phyloP scores from a whole-genome alignment of 2,329 filamentous ascomycete species.

The Herpotrichia juniperi region DNA sequence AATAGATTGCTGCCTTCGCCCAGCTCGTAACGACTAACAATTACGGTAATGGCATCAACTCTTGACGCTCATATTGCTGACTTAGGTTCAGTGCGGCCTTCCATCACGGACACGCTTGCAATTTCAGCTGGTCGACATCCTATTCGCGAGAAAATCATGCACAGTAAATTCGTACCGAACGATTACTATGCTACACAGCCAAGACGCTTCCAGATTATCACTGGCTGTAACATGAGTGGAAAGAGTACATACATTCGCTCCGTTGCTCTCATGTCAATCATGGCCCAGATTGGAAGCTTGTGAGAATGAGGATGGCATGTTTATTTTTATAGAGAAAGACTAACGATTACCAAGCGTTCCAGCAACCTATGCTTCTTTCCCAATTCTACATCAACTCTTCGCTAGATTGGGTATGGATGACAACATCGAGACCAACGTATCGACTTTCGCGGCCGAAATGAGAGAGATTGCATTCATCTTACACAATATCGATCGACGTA shows the following conservation, averaged over 20 bases:
- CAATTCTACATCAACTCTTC: slow-evolving; percentile 83
- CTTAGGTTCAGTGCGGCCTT: slow-evolving; percentile 62
- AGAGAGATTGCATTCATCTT: slow-evolving; percentile 93
- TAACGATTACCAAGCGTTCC: slow-evolving; percentile 63
- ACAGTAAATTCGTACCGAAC: slow-evolving; percentile 78
- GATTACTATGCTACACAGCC: slow-evolving; percentile 85
- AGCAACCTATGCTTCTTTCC: slow-evolving; percentile 80
- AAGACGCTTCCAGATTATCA: slow-evolving; percentile 88
- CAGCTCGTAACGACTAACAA: slow-evolving; percentile 72
- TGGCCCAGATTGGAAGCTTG: slow-evolving; percentile 93
- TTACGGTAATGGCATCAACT: slow-evolving; percentile 51
- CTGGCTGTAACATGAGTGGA: slow-evolving; percentile 95
- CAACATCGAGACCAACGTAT: slow-evolving; percentile 86
- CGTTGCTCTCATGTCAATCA: slow-evolving; percentile 82
- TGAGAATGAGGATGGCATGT: slow-evolving; percentile 12
- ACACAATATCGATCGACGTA: slow-evolving; percentile 76
- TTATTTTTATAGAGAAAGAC: neutral
- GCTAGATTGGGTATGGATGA: slow-evolving; percentile 87
- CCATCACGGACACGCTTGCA: slow-evolving; percentile 71
- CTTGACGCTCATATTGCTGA: slow-evolving; percentile 6
- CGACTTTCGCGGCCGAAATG: slow-evolving; percentile 95
- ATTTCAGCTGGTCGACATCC: slow-evolving; percentile 79
- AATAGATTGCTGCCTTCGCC: slow-evolving; percentile 40
- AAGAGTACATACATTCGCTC: slow-evolving; percentile 95
- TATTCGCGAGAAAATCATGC: slow-evolving; percentile 74